A percentile compares a stretch with the other conserved stretches of the same genome.
These are phyloP conservation scores for Emmonsiellopsis sp. DNA, from an alignment of 2,329 filamentous ascomycete species.

Conservation along the genomic window DNA sequence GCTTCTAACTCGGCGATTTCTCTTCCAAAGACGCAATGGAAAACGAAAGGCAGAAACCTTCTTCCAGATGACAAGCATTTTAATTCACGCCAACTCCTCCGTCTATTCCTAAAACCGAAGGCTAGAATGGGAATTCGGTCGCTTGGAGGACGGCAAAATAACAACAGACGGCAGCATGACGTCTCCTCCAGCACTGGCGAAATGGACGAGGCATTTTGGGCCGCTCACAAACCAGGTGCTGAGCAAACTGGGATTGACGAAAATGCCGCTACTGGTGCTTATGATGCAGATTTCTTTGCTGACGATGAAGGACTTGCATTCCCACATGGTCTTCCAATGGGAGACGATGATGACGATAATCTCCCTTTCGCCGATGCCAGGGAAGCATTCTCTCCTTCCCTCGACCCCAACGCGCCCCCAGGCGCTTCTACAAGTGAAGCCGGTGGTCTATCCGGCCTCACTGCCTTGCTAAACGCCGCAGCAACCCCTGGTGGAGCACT, in stretches of 20 bases:
- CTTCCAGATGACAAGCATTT: conserved; percentile 98
- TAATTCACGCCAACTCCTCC: conserved; percentile 81
- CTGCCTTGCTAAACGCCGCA: conserved; percentile 30
- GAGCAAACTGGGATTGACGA: conserved; percentile 39
- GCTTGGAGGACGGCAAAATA: conserved; percentile 35
- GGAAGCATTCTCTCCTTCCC: conserved; percentile 37
- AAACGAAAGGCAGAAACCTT: conserved; percentile 82
- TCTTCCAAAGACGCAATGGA: conserved; percentile 89
- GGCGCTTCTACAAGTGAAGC: conserved; percentile 23
- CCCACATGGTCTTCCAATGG: conserved; percentile 35
- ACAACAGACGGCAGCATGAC: conserved; percentile 33
- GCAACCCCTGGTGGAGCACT: conserved; percentile 30
- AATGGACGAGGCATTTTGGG: conserved; percentile 96
- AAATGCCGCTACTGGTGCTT: conserved; percentile 61
- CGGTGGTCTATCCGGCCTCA: conserved; percentile 27
- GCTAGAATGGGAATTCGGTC: conserved; percentile 66
- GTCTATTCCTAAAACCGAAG: conserved; percentile 89
- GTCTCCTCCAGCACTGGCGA: conserved; percentile 59
- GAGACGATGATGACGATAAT: conserved; percentile 37
- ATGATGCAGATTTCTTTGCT: conserved; percentile 90
- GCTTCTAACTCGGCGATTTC: conserved; percentile 72
- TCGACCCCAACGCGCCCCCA: conserved; percentile 21
- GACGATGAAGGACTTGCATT: conserved; percentile 55
- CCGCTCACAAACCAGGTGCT: conserved; percentile 50
- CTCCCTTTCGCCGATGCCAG: conserved; percentile 40